Evolutionary conservation across 1,284 basidiomycete species (phyloP).

Genomic region (Athelia sp.): DNA sequence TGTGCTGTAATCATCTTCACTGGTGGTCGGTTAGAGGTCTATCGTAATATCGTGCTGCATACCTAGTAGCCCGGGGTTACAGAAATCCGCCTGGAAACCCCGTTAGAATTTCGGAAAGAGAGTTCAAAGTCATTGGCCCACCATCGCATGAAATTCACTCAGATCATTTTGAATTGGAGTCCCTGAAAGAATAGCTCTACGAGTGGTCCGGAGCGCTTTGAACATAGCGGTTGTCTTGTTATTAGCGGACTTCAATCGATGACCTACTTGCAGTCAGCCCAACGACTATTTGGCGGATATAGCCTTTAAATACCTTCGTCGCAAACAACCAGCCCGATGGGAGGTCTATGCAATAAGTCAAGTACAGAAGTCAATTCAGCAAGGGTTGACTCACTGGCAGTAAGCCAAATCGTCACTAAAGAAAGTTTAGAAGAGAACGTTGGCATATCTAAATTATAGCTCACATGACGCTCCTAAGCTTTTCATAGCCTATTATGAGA

Average conservation of each 20-base stretch:
- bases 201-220: slow-evolving; percentile 67
- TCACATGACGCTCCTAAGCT: slow-evolving; percentile 77
- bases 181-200: slow-evolving; percentile 88
- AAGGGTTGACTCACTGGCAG: slow-evolving; percentile 47
- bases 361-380: slow-evolving; percentile 1
- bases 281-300: neutral
- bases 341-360: slow-evolving; percentile 46
- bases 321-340: slow-evolving; percentile 91
- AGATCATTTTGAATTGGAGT: slow-evolving; percentile 98
- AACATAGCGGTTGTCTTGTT: slow-evolving; percentile 94
- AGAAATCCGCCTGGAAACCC: slow-evolving; percentile 74
- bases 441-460: slow-evolving; percentile 38
- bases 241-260: slow-evolving; percentile 88
- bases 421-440: slow-evolving; percentile 2
- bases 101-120: slow-evolving; percentile 4
- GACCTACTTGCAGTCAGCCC: slow-evolving; percentile 46
- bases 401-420: slow-evolving; percentile 53
- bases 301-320: slow-evolving; percentile 74
- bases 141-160: slow-evolving; percentile 95
- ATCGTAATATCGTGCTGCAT: slow-evolving; percentile 8
- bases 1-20: slow-evolving; percentile 61
- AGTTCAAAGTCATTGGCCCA: slow-evolving; percentile 25
- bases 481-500: slow-evolving; percentile 94
- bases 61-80: slow-evolving; percentile 88
- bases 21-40: neutral